phyloP scores from a whole-genome alignment of 257 asterid species.

The Gentiana straminea region DNA sequence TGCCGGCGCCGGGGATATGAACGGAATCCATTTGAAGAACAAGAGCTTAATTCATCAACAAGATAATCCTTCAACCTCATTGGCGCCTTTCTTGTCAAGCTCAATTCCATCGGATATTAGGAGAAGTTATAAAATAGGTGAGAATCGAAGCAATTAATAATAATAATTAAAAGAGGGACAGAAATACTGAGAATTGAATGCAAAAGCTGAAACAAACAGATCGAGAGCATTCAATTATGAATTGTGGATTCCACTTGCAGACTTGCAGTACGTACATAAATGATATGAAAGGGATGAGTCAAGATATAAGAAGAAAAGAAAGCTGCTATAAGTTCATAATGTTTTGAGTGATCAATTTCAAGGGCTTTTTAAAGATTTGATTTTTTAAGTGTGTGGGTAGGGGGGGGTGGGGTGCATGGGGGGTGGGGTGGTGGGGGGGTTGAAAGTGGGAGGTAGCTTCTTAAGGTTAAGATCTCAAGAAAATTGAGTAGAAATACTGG shows the following conservation, averaged over 20 bases:
- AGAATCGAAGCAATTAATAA: not conserved
- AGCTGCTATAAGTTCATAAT: constrained; percentile 1
- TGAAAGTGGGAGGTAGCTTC: constrained; percentile 63
- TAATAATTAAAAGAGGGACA: constrained; percentile 2
- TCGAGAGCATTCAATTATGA: constrained; percentile 11
- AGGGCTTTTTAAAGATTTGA: not conserved
- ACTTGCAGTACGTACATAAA: not conserved
- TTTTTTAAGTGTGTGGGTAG: not conserved
- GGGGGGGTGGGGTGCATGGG: constrained; percentile 3
- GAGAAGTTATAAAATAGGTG: too few relatives aligned
- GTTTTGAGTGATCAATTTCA: not conserved
- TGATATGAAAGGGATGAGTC: constrained; percentile 5
- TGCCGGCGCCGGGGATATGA: constrained; percentile 29
- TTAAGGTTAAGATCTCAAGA: constrained; percentile 67
- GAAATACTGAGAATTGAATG: constrained; percentile 4
- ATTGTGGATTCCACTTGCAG: not conserved
- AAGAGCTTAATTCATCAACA: constrained; percentile 36
- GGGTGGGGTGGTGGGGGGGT: constrained; percentile 1
- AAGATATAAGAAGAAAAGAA: not conserved
- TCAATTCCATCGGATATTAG: constrained; percentile 12
- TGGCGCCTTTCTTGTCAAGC: constrained; percentile 15
- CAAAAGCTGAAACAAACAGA: not conserved
- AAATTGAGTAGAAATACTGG: constrained; percentile 10
- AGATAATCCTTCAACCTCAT: constrained; percentile 34
- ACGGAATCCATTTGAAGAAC: constrained; percentile 42